Conservation (phyloP, 139 green algal genomes). For the Auxenochlorella pyrenoidosa region DNA sequence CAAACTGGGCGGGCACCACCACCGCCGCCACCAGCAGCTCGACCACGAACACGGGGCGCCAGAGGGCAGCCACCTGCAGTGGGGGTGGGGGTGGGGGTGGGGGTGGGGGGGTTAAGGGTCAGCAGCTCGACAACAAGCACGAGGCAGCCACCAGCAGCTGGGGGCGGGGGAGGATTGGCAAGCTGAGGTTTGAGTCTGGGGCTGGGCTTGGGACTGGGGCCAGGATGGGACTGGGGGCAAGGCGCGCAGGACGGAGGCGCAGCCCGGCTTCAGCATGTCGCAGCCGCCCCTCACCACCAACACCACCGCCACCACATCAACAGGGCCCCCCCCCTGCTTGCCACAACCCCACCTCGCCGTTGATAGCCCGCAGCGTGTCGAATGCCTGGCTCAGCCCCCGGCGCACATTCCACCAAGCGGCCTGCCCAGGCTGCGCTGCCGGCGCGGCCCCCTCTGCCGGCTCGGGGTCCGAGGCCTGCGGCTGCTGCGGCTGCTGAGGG, state of each 20-base stretch:
- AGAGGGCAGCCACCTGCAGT: conserved; percentile 13
- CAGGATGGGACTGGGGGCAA: too few species aligned
- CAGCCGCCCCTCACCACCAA: too few species aligned
- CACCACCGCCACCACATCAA: too few species aligned
- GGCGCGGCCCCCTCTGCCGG: background rate
- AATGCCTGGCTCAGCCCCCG: background rate
- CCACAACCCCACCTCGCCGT: background rate
- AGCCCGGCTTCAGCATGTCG: too few species aligned
- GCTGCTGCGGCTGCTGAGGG: background rate
- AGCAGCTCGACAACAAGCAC: too few species aligned
- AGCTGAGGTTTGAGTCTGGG: too few species aligned
- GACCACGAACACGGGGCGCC: conserved; percentile 35
- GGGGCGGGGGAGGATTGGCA: too few species aligned
- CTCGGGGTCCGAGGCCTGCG: background rate
- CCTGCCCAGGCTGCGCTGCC: background rate
- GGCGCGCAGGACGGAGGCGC: too few species aligned
- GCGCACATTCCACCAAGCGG: background rate
- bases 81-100: background rate
- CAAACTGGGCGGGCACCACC: conserved; percentile 44
- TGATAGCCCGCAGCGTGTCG: background rate
- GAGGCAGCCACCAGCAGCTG: too few species aligned
- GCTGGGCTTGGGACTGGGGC: too few species aligned
- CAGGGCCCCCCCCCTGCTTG: too few species aligned
- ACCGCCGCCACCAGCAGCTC: conserved; percentile 53
- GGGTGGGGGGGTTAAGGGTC: background rate